Evolutionary conservation across 2,329 filamentous ascomycete species (phyloP).

Genomic region (Cladosporium austrohemisphaericum): DNA sequence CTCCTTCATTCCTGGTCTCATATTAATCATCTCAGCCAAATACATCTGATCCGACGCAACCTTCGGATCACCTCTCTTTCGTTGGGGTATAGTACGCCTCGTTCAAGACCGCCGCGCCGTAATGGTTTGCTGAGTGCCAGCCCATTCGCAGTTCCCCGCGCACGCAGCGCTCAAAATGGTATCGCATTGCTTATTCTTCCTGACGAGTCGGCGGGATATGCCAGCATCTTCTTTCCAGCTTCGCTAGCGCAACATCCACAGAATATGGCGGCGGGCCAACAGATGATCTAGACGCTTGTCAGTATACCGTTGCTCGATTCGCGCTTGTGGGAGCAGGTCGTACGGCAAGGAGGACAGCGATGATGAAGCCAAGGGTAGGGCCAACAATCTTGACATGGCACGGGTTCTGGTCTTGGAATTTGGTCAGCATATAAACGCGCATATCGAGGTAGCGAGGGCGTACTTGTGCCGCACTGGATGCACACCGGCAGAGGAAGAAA

Average conservation of each 20-base stretch:
- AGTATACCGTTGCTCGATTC: neutral
- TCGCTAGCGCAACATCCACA: slow-evolving; percentile 38
- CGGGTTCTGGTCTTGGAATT: slow-evolving; percentile 33
- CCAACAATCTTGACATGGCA: slow-evolving; percentile 38
- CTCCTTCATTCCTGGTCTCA: too few relatives aligned
- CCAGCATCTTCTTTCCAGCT: slow-evolving; percentile 34
- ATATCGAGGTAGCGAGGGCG: neutral
- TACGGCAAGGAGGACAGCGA: slow-evolving; percentile 32
- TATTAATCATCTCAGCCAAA: too few relatives aligned
- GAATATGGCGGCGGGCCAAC: slow-evolving; percentile 37
- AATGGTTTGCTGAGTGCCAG: too few relatives aligned
- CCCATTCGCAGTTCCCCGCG: too few relatives aligned
- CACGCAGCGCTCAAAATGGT: slow-evolving; percentile 32
- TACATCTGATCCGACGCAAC: too few relatives aligned
- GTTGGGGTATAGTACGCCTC: too few relatives aligned
- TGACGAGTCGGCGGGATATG: slow-evolving; percentile 32
- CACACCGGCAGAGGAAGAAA: slow-evolving; percentile 33
- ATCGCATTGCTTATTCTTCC: slow-evolving; percentile 31
- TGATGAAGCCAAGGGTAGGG: slow-evolving; percentile 36
- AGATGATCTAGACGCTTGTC: slow-evolving; percentile 25
- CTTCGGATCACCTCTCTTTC: too few relatives aligned
- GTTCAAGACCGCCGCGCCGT: too few relatives aligned
- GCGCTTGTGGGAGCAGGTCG: neutral
- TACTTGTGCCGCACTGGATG: slow-evolving; percentile 35
- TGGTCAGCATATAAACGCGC: neutral